These are phyloP conservation scores for Dothideomycetidae sp. DNA, from an alignment of 2,329 filamentous ascomycete species.

Conservation along the genomic window DNA sequence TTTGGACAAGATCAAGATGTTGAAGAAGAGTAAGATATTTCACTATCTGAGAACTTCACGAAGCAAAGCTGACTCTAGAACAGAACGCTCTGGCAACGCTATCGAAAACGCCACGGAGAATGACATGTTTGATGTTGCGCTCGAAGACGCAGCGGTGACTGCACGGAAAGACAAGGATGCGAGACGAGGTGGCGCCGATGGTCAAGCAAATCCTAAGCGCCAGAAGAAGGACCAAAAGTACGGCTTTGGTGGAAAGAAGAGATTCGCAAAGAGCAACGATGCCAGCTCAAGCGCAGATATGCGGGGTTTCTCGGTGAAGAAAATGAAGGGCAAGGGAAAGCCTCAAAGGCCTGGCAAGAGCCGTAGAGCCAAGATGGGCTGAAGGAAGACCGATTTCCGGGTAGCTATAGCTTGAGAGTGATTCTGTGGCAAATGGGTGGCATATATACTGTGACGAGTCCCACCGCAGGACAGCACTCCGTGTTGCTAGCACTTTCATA, in stretches of 20 bases:
- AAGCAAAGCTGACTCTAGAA: constrained; percentile 15
- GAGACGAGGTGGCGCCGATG: constrained; percentile 28
- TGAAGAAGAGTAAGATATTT: constrained; percentile 73
- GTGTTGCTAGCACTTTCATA: too few species aligned
- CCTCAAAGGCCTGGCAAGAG: constrained; percentile 22
- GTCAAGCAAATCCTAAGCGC: constrained; percentile 52
- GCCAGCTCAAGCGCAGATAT: constrained; percentile 70
- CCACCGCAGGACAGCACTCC: too few species aligned
- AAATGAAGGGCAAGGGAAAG: constrained; percentile 55
- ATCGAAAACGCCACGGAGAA: constrained; percentile 56
- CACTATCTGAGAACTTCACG: background rate
- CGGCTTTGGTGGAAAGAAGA: constrained; percentile 93
- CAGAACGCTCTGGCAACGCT: constrained; percentile 69
- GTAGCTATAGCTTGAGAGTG: too few species aligned
- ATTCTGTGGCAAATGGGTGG: too few species aligned
- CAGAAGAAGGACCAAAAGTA: constrained; percentile 91
- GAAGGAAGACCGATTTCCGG: too few species aligned
- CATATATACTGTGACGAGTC: too few species aligned
- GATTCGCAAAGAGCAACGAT: constrained; percentile 79
- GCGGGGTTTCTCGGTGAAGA: constrained; percentile 63
- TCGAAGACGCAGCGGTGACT: constrained; percentile 51
- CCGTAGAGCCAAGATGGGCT: constrained; percentile 19
- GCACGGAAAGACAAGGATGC: constrained; percentile 31
- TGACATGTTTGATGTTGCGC: constrained; percentile 80
- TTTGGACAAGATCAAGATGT: constrained; percentile 81